Percentiles rank a stretch among this genome's conserved stretches.
Conservation (phyloP, 768 basidiomycete genomes). For the Naematelia aurantialba region DNA sequence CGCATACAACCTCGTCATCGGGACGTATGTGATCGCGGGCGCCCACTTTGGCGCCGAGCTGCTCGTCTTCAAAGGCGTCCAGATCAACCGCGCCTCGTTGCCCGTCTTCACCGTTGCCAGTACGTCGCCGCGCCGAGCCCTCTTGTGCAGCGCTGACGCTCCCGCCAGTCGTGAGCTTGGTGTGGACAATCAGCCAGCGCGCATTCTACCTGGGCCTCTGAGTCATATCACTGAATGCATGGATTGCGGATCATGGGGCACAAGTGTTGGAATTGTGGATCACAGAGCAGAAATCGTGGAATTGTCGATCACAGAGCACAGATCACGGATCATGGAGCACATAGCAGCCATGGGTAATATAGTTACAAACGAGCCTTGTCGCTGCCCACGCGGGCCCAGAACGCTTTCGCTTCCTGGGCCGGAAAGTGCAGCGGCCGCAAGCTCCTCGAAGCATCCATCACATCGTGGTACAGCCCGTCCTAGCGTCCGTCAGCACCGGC, state of each 20-base stretch:
- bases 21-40: constrained; percentile 85
- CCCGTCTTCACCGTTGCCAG: constrained; percentile 81
- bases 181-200: constrained; percentile 23
- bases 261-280: too few relatives aligned
- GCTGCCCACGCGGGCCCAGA: constrained; percentile 23
- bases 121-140: constrained; percentile 53
- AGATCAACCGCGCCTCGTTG: constrained; percentile 59
- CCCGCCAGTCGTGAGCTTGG: constrained; percentile 1
- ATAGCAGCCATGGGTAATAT: constrained; percentile 1
- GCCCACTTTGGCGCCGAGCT: constrained; percentile 83
- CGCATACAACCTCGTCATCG: constrained; percentile 79
- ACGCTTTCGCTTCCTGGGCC: constrained; percentile 27
- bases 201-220: constrained; percentile 18
- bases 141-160: not conserved
- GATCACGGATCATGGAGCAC: not conserved
- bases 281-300: too few relatives aligned
- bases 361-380: constrained; percentile 10
- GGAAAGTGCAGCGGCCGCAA: constrained; percentile 26
- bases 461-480: constrained; percentile 25
- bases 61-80: constrained; percentile 73
- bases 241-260: too few relatives aligned
- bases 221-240: constrained; percentile 4
- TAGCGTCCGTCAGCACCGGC: not conserved
- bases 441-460: constrained; percentile 25
- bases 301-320: too few relatives aligned